Evolutionary conservation across 208 protist species (phyloP), one percentile per base, ranked within the genome.

Genomic region (Novymonas esmeraldas): DNA sequence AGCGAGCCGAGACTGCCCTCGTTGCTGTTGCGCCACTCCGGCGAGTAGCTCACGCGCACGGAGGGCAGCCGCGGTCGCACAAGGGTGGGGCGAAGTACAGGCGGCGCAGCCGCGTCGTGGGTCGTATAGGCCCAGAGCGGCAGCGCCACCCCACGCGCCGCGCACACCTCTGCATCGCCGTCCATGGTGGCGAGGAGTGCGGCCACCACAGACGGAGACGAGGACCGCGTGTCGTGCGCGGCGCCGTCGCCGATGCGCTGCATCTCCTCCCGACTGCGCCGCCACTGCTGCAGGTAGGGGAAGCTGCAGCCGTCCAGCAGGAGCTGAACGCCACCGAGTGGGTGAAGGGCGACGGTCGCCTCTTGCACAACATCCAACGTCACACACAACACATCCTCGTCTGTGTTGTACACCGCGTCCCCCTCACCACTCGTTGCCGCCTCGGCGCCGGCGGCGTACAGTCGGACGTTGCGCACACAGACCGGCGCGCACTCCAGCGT

Each of bases 301-400:
- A 78, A 78, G 0, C 16, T 36, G 46, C 58, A 68, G 29, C 51
- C 51, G 0, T 41, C 41, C 0, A 75, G 41, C 28, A 75, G 42
- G 24, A 49, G 61, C 55, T 46, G 36, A 33, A 71, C 60, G 7
- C 57, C 49, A 18, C 50, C 65, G 13, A 70, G 41, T 1, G 73
- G 59, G 33, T 68, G 50, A 36, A 51, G 24, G 14, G 54, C 34
- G 9, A 65, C 56, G 18, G 60, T 60, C 0, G 55, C 41, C 45
- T 78, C 64, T 49, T 73, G 65, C 1, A 78, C 41, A 6, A 78
- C 34, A 36, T 79, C 72, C 56, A 33, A 2, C 26, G 16, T 54
- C 5, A 57, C 38, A 26, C 62, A n/a, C 24, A 55, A 16, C 20
- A 38, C 7, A 24, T 62, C 55, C 22, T 9, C 45, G 22, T 55